A percentile compares a stretch with the other conserved stretches of the same genome.
Conservation (phyloP, 345 rosid species). For the Gossypium ekmanianum region DNA sequence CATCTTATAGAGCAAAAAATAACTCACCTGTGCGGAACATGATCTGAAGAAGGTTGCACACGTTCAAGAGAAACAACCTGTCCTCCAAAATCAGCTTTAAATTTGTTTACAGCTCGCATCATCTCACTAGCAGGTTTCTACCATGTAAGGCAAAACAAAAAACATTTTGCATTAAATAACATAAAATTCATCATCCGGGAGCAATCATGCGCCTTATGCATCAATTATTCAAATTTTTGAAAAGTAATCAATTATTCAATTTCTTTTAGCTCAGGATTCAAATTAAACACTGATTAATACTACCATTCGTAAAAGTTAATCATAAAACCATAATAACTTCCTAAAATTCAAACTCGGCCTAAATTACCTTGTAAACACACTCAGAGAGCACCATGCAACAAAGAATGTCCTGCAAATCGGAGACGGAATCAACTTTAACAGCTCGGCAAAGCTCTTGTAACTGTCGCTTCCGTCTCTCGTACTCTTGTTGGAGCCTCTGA, state of each 20-base stretch:
- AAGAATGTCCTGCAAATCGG: constrained; percentile 85
- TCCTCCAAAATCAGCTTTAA: constrained; percentile 93
- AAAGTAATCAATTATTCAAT: background rate
- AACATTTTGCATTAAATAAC: background rate
- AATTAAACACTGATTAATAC: background rate
- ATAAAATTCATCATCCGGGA: background rate
- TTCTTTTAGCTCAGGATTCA: background rate
- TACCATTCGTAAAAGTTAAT: background rate
- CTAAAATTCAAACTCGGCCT: background rate
- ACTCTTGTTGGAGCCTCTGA: constrained; percentile 70
- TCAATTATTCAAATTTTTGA: too few species aligned
- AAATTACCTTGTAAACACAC: constrained; percentile 83
- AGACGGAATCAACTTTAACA: constrained; percentile 70
- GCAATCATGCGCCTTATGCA: background rate
- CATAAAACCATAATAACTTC: background rate
- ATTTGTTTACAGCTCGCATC: constrained; percentile 88
- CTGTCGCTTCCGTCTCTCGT: constrained; percentile 64
- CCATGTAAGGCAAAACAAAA: background rate
- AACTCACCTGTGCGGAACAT: constrained; percentile 83
- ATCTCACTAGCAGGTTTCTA: constrained; percentile 86
- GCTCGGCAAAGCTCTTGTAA: constrained; percentile 76
- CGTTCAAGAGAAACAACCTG: constrained; percentile 80
- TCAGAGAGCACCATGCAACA: constrained; percentile 97
- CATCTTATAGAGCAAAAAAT: background rate
- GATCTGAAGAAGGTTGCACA: constrained; percentile 93